Evolutionary conservation across 768 basidiomycete species (phyloP).

Genomic region (Kwoniella europaea): DNA sequence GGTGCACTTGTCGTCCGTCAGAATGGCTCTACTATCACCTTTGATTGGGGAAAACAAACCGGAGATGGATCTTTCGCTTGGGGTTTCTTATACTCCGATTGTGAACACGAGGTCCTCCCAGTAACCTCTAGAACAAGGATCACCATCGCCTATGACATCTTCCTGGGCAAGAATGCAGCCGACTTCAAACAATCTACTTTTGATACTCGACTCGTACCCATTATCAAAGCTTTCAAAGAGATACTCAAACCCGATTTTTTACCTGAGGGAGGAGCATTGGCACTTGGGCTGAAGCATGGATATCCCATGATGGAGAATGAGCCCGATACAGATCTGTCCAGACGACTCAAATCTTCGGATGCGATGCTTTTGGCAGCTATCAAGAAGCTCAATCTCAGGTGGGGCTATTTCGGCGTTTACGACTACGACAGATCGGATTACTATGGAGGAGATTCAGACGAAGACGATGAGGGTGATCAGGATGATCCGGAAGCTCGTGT

Average conservation of each 20-base stretch:
- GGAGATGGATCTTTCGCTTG: conserved; percentile 47
- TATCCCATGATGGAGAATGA: background rate
- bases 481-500: background rate
- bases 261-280: background rate
- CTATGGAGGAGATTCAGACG: background rate
- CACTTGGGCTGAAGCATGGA: background rate
- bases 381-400: background rate
- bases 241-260: background rate
- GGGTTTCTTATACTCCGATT: conserved; percentile 62
- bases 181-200: background rate
- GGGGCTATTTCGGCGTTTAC: conserved; percentile 5
- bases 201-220: background rate
- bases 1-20: conserved; percentile 37
- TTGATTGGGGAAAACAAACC: conserved; percentile 21
- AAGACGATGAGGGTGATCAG: background rate
- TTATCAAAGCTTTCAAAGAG: background rate
- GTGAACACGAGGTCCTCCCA: conserved; percentile 62
- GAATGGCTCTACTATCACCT: conserved; percentile 4
- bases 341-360: background rate
- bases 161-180: background rate
- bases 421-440: background rate
- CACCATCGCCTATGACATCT: conserved; percentile 59
- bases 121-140: conserved; percentile 62
- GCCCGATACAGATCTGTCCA: background rate
- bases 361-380: background rate